phyloP scores from a whole-genome alignment of 2,329 filamentous ascomycete species.

The Xylariales sp. region DNA sequence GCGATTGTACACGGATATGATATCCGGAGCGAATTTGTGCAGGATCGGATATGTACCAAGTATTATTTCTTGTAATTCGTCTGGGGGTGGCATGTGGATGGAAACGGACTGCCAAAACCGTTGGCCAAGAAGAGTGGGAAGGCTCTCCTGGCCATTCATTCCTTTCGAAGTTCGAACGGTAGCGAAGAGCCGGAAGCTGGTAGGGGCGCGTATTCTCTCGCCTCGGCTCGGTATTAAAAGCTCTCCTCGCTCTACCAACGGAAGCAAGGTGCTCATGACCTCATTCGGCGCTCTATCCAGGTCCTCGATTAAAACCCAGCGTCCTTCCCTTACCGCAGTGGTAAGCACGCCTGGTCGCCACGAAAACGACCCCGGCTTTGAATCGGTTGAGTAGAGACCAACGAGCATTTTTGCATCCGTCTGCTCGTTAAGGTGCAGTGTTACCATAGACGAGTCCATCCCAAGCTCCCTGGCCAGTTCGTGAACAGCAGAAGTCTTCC shows the following conservation, averaged over 20 bases:
- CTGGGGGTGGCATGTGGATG: slow-evolving; percentile 59
- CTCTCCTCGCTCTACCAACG: slow-evolving; percentile 88
- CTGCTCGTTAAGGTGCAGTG: slow-evolving; percentile 94
- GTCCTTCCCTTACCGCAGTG: slow-evolving; percentile 86
- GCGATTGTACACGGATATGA: slow-evolving; percentile 55
- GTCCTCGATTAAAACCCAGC: slow-evolving; percentile 97
- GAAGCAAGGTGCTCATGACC: slow-evolving; percentile 87
- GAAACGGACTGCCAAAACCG: slow-evolving; percentile 82
- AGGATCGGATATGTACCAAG: slow-evolving; percentile 66
- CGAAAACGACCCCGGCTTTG: slow-evolving; percentile 80
- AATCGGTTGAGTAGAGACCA: slow-evolving; percentile 87
- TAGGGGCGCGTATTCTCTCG: slow-evolving; percentile 76
- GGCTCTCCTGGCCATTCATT: slow-evolving; percentile 60
- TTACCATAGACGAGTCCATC: slow-evolving; percentile 80
- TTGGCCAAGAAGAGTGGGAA: slow-evolving; percentile 73
- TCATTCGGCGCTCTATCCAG: slow-evolving; percentile 92
- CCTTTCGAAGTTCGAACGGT: slow-evolving; percentile 78
- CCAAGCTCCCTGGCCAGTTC: slow-evolving; percentile 78
- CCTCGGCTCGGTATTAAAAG: slow-evolving; percentile 85
- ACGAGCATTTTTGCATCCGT: slow-evolving; percentile 96
- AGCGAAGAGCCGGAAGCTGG: slow-evolving; percentile 86
- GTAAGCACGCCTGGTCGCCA: slow-evolving; percentile 94
- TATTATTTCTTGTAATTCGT: slow-evolving; percentile 74
- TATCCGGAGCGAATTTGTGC: slow-evolving; percentile 53
- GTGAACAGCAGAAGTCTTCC: slow-evolving; percentile 83